Evolutionary conservation across 2,329 filamentous ascomycete species (phyloP), one percentile per base, ranked within the genome.

Genomic region (Pseudogymnoascus sp.): DNA sequence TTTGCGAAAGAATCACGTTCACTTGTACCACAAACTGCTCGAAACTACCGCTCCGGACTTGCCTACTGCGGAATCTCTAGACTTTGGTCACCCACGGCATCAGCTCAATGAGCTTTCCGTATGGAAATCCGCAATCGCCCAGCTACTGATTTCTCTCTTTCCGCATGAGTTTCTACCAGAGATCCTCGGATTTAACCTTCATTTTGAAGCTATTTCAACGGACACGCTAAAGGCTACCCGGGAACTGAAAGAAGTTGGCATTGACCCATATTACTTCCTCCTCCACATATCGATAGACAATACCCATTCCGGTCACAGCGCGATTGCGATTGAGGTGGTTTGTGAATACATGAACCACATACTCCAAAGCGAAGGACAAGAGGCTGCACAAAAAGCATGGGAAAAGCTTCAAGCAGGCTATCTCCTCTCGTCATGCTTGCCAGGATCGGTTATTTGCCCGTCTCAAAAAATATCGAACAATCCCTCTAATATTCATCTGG

Each of bases 261-360:
- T 82, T 7, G 72, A 79, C 62, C 68, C 76, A 0, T 78, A 78
- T 42, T 82, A 82, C 67, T 83, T 82, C 67, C 67, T 76, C n/a
- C 70, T 83, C 3, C 80, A 82, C 68, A 72, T 82, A 42, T 74
- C 77, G 0, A 82, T 83, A 60, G 80, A 82, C 66, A 82, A 82
- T 66, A 72, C 74, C 4, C 72, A 80, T 64, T 78, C 75, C 0
- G 79, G 80, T 0, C 80, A 82, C 67, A 73, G 77, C 11, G 77
- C 77, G 2, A 81, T 82, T 75, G 78, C 79, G 1, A 69, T 75
- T 63, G 67, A 73, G 21, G 72, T 73, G 15, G 76, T 76, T 9
- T 67, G 64, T 7, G 66, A 73, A 17, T 80, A 80, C 64, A 70
- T 82, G 21, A 67, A 73, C 33, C 64, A 68, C 37, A 65, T 76